These are phyloP conservation scores for Ophiocordyceps australis DNA, from an alignment of 2,329 filamentous ascomycete genomes.

Conservation along the genomic window DNA sequence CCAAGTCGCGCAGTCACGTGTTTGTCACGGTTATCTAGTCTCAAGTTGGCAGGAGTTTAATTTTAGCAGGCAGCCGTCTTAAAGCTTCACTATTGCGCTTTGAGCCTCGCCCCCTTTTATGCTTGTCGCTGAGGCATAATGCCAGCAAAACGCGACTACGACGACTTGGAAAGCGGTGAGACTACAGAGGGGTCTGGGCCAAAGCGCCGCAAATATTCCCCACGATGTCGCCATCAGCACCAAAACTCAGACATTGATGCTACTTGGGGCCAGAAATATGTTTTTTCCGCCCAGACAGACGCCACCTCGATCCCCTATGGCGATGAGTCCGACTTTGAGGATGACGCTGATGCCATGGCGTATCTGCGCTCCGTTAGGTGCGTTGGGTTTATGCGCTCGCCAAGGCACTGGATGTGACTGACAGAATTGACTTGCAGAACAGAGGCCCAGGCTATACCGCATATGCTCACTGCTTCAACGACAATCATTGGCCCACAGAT, in stretches of 20 bases:
- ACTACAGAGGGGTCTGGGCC: too few relatives aligned
- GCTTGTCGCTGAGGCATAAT: too few relatives aligned
- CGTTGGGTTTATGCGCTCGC: slow-evolving; percentile 34
- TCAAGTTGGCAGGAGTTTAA: too few relatives aligned
- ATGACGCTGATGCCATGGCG: slow-evolving; percentile 47
- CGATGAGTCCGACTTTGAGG: slow-evolving; percentile 48
- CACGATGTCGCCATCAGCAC: slow-evolving; percentile 22
- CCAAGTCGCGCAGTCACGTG: too few relatives aligned
- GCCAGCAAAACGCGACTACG: too few relatives aligned
- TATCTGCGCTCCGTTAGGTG: slow-evolving; percentile 58
- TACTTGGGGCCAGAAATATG: slow-evolving; percentile 53
- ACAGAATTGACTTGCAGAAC: slow-evolving; percentile 27
- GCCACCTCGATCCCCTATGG: slow-evolving; percentile 23
- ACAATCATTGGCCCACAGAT: slow-evolving; percentile 32
- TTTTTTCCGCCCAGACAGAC: slow-evolving; percentile 45
- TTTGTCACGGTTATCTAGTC: too few relatives aligned
- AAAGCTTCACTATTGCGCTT: too few relatives aligned
- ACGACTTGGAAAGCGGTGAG: too few relatives aligned
- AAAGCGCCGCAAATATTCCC: too few relatives aligned
- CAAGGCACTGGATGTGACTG: too few relatives aligned
- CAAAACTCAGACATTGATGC: slow-evolving; percentile 34
- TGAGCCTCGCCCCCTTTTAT: too few relatives aligned
- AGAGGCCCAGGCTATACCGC: slow-evolving; percentile 58
- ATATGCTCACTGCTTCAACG: slow-evolving; percentile 47
- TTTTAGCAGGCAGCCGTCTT: too few relatives aligned